Conservation (phyloP, 1,284 basidiomycete genomes). For the Phenoliferia sp. region DNA sequence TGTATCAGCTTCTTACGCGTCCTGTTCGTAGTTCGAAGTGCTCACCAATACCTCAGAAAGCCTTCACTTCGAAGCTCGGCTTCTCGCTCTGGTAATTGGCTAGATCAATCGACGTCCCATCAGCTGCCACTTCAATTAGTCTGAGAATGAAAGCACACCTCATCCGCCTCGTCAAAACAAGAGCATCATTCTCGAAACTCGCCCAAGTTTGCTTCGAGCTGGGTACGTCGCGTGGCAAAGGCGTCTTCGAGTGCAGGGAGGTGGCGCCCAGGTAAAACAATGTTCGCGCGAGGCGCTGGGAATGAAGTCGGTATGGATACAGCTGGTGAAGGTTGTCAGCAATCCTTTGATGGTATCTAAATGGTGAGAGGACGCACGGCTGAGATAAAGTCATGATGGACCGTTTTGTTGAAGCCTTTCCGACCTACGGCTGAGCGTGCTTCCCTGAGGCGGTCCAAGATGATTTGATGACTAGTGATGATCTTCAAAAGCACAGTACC, state of each 20-base stretch:
- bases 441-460: constrained; percentile 38
- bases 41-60: constrained; percentile 7
- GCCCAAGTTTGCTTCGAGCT: constrained; percentile 21
- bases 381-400: constrained; percentile 30
- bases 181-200: constrained; percentile 40
- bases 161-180: constrained; percentile 36
- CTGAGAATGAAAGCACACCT: background rate
- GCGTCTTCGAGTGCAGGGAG: constrained; percentile 35
- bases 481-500: constrained; percentile 7
- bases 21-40: no score
- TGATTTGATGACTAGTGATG: constrained; percentile 12
- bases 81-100: constrained; percentile 18
- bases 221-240: constrained; percentile 40
- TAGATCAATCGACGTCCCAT: no score
- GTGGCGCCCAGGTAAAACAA: constrained; percentile 37
- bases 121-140: no score
- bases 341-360: background rate
- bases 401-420: constrained; percentile 32
- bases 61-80: background rate
- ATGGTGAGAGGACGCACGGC: background rate
- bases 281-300: constrained; percentile 7
- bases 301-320: constrained; percentile 13
- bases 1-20: no score
- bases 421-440: constrained; percentile 34
- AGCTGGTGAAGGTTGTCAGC: background rate